Conservation (phyloP, 495 filamentous ascomycete species). For the Patellaria atrata region DNA sequence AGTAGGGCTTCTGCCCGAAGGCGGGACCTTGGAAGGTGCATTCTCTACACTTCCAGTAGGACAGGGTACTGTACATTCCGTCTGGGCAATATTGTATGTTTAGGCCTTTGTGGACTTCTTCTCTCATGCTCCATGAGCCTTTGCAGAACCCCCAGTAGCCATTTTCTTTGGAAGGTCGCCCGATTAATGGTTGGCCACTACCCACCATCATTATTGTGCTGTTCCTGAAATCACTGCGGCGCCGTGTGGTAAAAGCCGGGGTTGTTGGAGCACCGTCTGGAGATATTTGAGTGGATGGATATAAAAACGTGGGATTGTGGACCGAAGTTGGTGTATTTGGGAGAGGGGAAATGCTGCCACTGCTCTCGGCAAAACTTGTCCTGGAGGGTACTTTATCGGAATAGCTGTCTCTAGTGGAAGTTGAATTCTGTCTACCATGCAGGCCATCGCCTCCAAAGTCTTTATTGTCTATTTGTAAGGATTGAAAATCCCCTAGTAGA, state of each 20-base stretch:
- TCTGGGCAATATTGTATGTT: slow-evolving; percentile 26
- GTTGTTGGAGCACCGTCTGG: too few species aligned
- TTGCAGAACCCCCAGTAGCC: slow-evolving; percentile 38
- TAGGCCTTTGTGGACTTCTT: slow-evolving; percentile 28
- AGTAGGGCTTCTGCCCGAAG: slow-evolving; percentile 9
- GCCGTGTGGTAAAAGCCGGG: background rate
- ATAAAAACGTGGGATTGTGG: too few species aligned
- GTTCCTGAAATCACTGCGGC: background rate
- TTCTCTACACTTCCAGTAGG: slow-evolving; percentile 30
- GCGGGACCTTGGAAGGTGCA: slow-evolving; percentile 32
- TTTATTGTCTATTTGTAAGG: too few species aligned
- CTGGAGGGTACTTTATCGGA: too few species aligned
- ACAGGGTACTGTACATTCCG: slow-evolving; percentile 24
- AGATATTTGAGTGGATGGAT: too few species aligned
- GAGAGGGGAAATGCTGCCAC: too few species aligned
- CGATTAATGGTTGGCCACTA: slow-evolving; percentile 19
- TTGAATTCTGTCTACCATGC: too few species aligned
- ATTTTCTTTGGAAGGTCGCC: slow-evolving; percentile 28
- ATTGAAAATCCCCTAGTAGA: too few species aligned
- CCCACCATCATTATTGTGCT: slow-evolving; percentile 1
- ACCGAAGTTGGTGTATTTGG: too few species aligned
- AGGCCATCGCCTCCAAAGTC: too few species aligned
- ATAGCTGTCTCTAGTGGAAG: too few species aligned
- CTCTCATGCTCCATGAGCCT: slow-evolving; percentile 34
- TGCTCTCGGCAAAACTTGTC: too few species aligned